These are phyloP conservation scores for Colletotrichum sansevieriae DNA, from an alignment of 2,329 filamentous ascomycete genomes.

Conservation along the genomic window DNA sequence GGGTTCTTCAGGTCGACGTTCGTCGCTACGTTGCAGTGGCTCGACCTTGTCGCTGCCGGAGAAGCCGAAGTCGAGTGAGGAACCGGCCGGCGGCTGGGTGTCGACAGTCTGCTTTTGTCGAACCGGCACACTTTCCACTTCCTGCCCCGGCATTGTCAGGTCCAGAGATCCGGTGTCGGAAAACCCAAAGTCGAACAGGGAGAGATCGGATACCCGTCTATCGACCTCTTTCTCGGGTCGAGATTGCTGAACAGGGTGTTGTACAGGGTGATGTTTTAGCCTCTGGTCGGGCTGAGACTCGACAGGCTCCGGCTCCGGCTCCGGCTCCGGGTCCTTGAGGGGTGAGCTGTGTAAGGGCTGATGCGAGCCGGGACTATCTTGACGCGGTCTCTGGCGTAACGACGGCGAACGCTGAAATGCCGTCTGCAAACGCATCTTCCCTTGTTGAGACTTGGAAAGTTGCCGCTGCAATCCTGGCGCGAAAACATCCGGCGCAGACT, in stretches of 20 bases:
- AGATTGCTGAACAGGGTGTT: not conserved
- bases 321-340: conserved; percentile 11
- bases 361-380: not conserved
- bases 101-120: no score
- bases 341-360: not conserved
- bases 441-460: conserved; percentile 36
- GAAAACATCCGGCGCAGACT: conserved; percentile 1
- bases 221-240: not conserved
- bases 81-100: not conserved
- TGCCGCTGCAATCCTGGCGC: conserved; percentile 10
- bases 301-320: conserved; percentile 5
- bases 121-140: not conserved
- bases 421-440: conserved; percentile 31
- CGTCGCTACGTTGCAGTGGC: not conserved
- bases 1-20: conserved; percentile 2
- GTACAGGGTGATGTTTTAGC: not conserved
- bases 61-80: not conserved
- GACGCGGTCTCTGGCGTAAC: conserved; percentile 5
- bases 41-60: not conserved
- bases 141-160: not conserved
- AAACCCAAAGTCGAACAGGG: conserved; percentile 10
- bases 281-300: not conserved
- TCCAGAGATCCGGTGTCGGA: not conserved
- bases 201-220: not conserved
- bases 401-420: conserved; percentile 30